Conservation (phyloP, 192 early-diverging fungal genomes). For the Blastocladiella britannica region DNA sequence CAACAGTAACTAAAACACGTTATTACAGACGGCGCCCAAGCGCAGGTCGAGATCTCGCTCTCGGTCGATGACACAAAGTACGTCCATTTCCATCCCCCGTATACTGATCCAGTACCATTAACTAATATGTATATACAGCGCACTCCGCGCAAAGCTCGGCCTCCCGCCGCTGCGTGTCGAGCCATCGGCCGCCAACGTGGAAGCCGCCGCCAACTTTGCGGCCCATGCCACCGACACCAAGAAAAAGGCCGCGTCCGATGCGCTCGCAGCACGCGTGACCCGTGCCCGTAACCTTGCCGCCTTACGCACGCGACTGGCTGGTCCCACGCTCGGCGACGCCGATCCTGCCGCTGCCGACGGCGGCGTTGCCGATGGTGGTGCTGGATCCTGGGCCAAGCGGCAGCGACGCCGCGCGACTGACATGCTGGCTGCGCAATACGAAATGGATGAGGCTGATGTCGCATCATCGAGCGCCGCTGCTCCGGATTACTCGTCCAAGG, state of each 20-base stretch:
- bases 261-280: too few species aligned
- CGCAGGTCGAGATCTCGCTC: conserved; percentile 3
- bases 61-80: conserved; percentile 35
- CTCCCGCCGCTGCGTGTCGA: conserved; percentile 20
- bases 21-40: neutral
- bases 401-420: neutral
- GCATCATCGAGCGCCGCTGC: conserved; percentile 1
- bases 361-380: conserved; percentile 9
- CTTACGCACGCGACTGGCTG: too few species aligned
- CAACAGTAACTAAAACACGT: too few species aligned
- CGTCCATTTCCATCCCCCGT: neutral
- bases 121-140: conserved; percentile 19
- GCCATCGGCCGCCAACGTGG: conserved; percentile 13
- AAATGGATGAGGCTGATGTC: neutral
- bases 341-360: conserved; percentile 10
- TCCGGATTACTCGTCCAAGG: conserved; percentile 8
- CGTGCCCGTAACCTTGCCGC: too few species aligned
- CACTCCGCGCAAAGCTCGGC: conserved; percentile 27
- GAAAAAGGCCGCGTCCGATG: too few species aligned
- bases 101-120: conserved; percentile 1
- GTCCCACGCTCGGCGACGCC: too few species aligned
- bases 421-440: neutral
- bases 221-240: conserved; percentile 25
- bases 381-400: conserved; percentile 1
- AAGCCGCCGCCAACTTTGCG: conserved; percentile 34